Evolutionary conservation across 345 rosid species (phyloP).

Genomic region (Populus simonii): DNA sequence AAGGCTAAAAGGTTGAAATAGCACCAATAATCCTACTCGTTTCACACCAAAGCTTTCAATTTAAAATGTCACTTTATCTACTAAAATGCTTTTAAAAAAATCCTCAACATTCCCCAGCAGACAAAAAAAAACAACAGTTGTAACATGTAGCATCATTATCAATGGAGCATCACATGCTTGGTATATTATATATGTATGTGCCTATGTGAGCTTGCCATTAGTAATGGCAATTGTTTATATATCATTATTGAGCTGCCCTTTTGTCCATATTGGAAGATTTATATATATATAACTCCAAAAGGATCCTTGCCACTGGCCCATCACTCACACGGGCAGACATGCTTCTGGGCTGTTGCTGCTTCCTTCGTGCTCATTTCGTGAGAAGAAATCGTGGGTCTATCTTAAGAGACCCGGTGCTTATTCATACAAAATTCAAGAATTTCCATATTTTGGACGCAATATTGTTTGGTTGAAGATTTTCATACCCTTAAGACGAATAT

Average conservation of each 20-base stretch:
- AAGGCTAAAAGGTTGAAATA: neutral
- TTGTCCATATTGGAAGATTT: neutral
- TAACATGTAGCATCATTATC: neutral
- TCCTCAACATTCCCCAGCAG: neutral
- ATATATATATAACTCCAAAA: neutral
- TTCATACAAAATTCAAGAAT: too few relatives aligned
- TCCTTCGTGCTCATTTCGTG: neutral
- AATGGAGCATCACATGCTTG: neutral
- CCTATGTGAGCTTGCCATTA: neutral
- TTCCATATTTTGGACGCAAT: too few relatives aligned
- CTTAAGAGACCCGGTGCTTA: too few relatives aligned
- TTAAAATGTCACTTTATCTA: neutral
- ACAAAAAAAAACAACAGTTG: neutral
- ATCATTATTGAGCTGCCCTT: neutral
- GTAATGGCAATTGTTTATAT: neutral
- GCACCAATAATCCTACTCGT: too few relatives aligned
- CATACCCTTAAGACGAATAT: too few relatives aligned
- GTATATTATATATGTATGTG: too few relatives aligned
- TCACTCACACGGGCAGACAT: neutral
- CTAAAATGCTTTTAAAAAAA: neutral
- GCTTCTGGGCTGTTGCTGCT: neutral
- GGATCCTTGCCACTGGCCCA: neutral
- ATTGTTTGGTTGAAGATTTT: too few relatives aligned
- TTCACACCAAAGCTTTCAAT: neutral
- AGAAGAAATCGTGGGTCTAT: neutral